Evolutionary conservation across 495 filamentous ascomycete species (phyloP), one percentile per base, ranked within the genome.

Genomic region (Tuber aestivum): DNA sequence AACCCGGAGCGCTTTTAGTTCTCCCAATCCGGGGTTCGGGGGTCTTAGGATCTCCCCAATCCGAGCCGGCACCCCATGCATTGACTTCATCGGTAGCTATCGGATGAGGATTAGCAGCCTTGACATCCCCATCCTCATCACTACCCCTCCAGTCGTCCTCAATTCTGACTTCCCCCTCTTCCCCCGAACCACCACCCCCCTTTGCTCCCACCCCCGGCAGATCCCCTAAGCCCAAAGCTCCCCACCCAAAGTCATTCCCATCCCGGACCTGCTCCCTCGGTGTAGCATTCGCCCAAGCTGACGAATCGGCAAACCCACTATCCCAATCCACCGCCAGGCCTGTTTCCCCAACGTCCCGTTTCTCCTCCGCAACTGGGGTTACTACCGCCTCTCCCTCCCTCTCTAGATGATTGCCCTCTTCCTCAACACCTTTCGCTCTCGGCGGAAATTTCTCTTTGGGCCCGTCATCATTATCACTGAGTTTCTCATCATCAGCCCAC

Each of bases 401-500:
- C 76, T 72, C 77, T 69, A 71, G 74, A 72, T 80, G 72, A 40
- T 71, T 76, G 70, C 75, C 78, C 70, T 72, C 78, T 70, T 75
- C 70, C 77, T 77, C 73, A 41, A 69, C 48, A 61, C 68, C 75
- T 23, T 41, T 74, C 44, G 41, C 70, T 21, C 12, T 38, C 45
- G 27, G 56, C 44, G 73, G 38, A 74, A 71, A 65, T 42, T 72
- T 48, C 38, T 38, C 27, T 41, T 35, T n/a, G 8, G 48, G 48
- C 73, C 72, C 71, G 79, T 80, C 74, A 48, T 76, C 78, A 18
- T 50, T 38, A n/a, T 9, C 38, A 3, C 38, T 9, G 32, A 72
- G 38, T 6, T 50, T 72, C 35, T 41, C 37, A 79, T 82, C 81
- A 74, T 83, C 81, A 75, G 81, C 81, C 81, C 81, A 83, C 48